Base-by-base conservation (phyloP, 331 rosid genomes). In the Rosa hybrid region DNA sequence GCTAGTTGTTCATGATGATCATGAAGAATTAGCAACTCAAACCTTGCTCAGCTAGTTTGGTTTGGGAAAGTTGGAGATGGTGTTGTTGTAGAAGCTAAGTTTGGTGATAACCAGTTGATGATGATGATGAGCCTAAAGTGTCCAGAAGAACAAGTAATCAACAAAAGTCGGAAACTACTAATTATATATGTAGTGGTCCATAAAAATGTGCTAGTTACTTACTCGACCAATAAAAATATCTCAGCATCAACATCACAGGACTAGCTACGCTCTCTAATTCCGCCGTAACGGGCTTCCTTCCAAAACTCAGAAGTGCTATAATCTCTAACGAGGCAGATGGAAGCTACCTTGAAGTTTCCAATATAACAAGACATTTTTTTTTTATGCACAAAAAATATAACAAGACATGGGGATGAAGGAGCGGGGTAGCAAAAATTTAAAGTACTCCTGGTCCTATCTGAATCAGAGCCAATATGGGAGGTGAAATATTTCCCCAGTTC, bases 261-360 rank as follows among this genome's bases (percentile, higher is more conserved):
- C 38, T 25, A 12, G 9, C 17, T 2, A 14, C 20, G 20, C 6
- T 18, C 6, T 6, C 3, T 34, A 34, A 34, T 34, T 34, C 39
- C 39, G 3, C 39, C 39, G 39, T 17, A 64, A 64, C 30, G 70
- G 30, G 44, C 70, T 64, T 64, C 69, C 69, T 38, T 39, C 71
- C 71, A 67, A 23, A 50, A 50, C 51, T 39, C 20, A 3, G 21
- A 3, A 25, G 16, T 45, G 44, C 49, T n/a, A 38, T 12, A 45
- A 20, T 7, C 17, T 59, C 25, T 21, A 27, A 16, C 23, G 45
- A 45, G 25, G 21, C 49, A 53, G 30, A 65, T 20, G 21, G 79
- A 83, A 83, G 53, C 44, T 67, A 23, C 86, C 83, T 3, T 78
- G 83, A 83, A 83, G 77, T 59, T 83, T 78, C 86, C 79, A 13